Conservation (phyloP, 2,329 filamentous ascomycete genomes). For the Lasiodiplodia sp. region DNA sequence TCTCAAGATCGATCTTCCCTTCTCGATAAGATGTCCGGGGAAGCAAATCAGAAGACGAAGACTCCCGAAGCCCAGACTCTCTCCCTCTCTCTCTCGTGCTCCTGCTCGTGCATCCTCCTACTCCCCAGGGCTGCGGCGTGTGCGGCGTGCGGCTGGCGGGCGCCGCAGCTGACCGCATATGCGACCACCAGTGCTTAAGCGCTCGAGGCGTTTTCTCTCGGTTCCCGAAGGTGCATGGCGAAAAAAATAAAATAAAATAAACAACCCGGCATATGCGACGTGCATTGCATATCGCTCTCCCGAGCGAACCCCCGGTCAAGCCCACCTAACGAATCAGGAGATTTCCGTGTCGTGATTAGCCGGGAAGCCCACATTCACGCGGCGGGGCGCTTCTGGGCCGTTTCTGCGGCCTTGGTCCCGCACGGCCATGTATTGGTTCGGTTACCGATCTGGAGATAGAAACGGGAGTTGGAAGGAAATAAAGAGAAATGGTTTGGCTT, state of each 20-base stretch:
- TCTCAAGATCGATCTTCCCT: background rate
- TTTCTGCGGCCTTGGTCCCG: no score
- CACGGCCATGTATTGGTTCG: no score
- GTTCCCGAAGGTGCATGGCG: no score
- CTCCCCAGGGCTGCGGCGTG: background rate
- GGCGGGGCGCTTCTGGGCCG: background rate
- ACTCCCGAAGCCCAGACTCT: background rate
- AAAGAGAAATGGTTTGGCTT: no score
- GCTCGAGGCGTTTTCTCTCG: background rate
- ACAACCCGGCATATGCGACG: background rate
- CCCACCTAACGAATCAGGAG: background rate
- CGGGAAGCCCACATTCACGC: background rate
- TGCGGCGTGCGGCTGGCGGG: no score
- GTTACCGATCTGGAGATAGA: no score
- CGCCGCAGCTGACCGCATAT: background rate
- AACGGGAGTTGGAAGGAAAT: no score
- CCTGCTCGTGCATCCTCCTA: background rate
- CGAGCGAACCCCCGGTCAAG: background rate
- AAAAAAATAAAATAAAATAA: no score
- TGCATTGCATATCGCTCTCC: background rate
- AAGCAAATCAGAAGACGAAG: no score
- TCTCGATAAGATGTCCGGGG: background rate
- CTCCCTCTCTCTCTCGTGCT: no score
- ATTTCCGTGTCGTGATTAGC: background rate
- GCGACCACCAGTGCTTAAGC: background rate